phyloP scores from a whole-genome alignment of 2,329 filamentous ascomycete genomes.

The Aureobasidium pullulans region DNA sequence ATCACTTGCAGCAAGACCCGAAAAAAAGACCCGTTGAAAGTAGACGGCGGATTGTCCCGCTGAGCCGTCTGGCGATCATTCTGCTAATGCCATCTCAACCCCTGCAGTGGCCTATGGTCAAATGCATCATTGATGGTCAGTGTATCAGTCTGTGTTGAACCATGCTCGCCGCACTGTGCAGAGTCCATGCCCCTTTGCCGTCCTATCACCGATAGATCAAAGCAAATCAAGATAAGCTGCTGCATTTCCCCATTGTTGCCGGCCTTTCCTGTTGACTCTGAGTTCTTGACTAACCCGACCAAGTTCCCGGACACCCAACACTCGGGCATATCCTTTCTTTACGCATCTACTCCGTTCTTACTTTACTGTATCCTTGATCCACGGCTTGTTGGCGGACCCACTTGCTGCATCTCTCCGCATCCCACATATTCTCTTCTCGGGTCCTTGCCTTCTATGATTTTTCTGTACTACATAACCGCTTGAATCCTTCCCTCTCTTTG shows the following conservation, averaged over 20 bases:
- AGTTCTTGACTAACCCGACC: not conserved
- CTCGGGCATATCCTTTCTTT: not conserved
- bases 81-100: slow-evolving; percentile 2
- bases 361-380: not conserved
- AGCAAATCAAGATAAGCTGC: slow-evolving; percentile 6
- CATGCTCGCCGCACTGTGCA: slow-evolving; percentile 9
- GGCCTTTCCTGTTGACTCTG: slow-evolving; percentile 3
- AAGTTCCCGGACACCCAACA: not conserved
- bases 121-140: slow-evolving; percentile 11
- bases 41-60: slow-evolving; percentile 10
- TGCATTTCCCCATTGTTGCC: not conserved
- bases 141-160: slow-evolving; percentile 8
- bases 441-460: slow-evolving; percentile 4
- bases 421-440: not conserved
- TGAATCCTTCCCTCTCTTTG: not conserved
- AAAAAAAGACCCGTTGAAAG: slow-evolving; percentile 4
- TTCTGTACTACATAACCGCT: slow-evolving; percentile 11
- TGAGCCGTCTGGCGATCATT: slow-evolving; percentile 5
- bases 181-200: slow-evolving; percentile 1
- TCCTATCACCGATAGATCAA: not conserved
- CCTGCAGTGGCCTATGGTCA: slow-evolving; percentile 1
- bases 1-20: slow-evolving; percentile 5
- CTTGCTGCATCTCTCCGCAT: slow-evolving; percentile 4
- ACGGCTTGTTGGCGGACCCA: not conserved
- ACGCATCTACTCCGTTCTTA: not conserved